Evolutionary conservation across 129 eudicot genomes (phyloP), one percentile per base, ranked within the genome.

Genomic region (Scalesia atractyloides): DNA sequence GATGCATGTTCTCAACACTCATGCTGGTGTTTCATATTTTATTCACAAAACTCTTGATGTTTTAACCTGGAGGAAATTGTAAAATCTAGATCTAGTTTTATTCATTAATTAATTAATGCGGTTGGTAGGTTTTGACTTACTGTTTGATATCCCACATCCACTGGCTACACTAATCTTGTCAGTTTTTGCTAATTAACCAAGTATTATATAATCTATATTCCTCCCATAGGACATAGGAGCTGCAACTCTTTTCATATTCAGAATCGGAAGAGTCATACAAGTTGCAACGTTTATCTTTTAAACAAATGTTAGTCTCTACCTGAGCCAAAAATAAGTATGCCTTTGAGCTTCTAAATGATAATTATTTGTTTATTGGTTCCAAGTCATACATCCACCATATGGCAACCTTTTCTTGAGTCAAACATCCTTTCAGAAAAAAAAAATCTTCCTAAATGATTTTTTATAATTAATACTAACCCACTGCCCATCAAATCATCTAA

Each of bases 401-500:
- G 41, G 17, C 64, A 58, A 26, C 64, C 64, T 58, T 58, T 58
- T 24, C 64, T 58, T 58, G 37, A 58, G 37, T 58, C 41, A 26
- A 22, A n/a, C 39, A 58, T 58, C 64, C 64, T 58, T 24, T 5
- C n/a, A 24, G 37, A 24, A 58, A 58, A 58, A 49, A 57, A 50
- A 58, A 8, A 11, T 22, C 64, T 24, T 26, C n/a, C 37, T 36
- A 61, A 62, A 36, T 46, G 16, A 52, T 65, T 41, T n/a, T n/a
- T 3, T 20, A 9, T 53, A 36, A 61, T 48, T 59, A 44, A 24
- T 61, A 49, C 43, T 47, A 51, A 68, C 71, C 76, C 69, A 68
- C 63, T 50, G 63, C 13, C 72, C 50, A 10, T 52, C 10, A 39
- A 66, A 66, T 54, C 16, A 53, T 41, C 30, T 20, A 56, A 13